Base-by-base conservation (phyloP, 371 early-diverging fungal genomes). In the Apophysomyces variabilis region DNA sequence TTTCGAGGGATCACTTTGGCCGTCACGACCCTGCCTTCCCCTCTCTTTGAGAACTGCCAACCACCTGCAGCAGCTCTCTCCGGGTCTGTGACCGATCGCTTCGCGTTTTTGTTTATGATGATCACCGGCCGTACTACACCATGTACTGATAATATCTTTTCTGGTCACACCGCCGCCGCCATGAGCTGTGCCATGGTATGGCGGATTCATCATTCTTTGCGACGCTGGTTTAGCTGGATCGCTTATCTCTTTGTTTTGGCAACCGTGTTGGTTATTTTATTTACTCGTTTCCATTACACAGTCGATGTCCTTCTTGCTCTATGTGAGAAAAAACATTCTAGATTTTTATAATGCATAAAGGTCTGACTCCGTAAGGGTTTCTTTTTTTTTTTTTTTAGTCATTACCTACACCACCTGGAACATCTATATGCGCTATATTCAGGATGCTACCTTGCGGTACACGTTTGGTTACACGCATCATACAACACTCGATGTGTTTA, bases 91-190 rank as follows among this genome's bases (percentile, higher is more conserved):
- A 66, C 57, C 1, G 62, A 72, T 36, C 70, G 81, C 8, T 74
- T 78, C 60, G 66, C 58, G 5, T 78, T 74, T 41, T 44, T 78
- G 5, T 64, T 70, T 13, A 38, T 56, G 13, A 71, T 76, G 7
- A 63, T 78, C 21, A 54, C 68, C 59, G 69, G 74, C 39, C 26
- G 72, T 6, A 70, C 78, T 16, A 76, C 83, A 57, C 83, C 87
- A 18, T 92, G 92, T 70, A 91, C 92, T 0, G 90, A 92, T 71
- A 88, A 88, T 57, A 86, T 92, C 56, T 92, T 87, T 68, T 91
- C 91, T 4, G 93, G 91, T 5, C 92, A 92, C 66, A 89, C 90
- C 1, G 75, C 84, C 8, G 75, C 89, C 46, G 82, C 91, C 79
- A 76, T 76, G 76, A 74, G 68, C 7, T 83, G 86, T 64, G 85